A percentile compares a stretch with the other conserved stretches of the same genome.
These are phyloP conservation scores for Sphaerobolus stellatus DNA, from an alignment of 1,284 basidiomycete genomes.

Conservation along the genomic window DNA sequence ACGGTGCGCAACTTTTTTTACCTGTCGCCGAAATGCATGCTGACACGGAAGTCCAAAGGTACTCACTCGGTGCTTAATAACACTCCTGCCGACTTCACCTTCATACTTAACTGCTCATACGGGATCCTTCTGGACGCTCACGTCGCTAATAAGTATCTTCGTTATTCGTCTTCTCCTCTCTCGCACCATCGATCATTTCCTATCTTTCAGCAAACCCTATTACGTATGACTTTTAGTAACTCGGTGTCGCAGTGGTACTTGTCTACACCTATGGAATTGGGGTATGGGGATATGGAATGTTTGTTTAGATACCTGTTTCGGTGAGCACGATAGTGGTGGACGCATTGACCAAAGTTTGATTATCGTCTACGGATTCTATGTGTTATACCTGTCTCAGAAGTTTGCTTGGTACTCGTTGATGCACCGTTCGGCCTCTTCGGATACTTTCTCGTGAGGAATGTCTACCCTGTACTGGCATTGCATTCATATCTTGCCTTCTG, in stretches of 20 bases:
- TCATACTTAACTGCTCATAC: conserved; percentile 61
- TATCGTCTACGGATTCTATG: conserved; percentile 61
- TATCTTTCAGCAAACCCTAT: conserved; percentile 65
- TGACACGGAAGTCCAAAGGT: conserved; percentile 43
- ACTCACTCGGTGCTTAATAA: conserved; percentile 67
- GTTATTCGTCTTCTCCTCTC: conserved; percentile 87
- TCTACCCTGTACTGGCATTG: conserved; percentile 85
- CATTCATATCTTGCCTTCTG: conserved; percentile 30
- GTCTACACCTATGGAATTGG: conserved; percentile 86
- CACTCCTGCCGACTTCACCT: conserved; percentile 60
- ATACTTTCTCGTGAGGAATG: conserved; percentile 79
- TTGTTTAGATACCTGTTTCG: conserved; percentile 77
- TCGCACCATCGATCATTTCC: conserved; percentile 77
- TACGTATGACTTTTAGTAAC: conserved; percentile 82
- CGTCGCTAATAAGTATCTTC: conserved; percentile 88
- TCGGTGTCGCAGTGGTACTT: conserved; percentile 80
- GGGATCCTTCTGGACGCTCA: conserved; percentile 94
- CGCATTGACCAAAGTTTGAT: neutral
- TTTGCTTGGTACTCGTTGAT: conserved; percentile 78
- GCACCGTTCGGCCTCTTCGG: conserved; percentile 74
- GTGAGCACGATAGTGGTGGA: conserved; percentile 40
- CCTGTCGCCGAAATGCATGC: neutral
- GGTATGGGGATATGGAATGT: conserved; percentile 74
- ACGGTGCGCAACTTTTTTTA: conserved; percentile 43
- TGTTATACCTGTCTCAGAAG: conserved; percentile 73